Base-by-base conservation (phyloP, 1,139 yeast species). In the Saccharomycopsis hybrid region DNA sequence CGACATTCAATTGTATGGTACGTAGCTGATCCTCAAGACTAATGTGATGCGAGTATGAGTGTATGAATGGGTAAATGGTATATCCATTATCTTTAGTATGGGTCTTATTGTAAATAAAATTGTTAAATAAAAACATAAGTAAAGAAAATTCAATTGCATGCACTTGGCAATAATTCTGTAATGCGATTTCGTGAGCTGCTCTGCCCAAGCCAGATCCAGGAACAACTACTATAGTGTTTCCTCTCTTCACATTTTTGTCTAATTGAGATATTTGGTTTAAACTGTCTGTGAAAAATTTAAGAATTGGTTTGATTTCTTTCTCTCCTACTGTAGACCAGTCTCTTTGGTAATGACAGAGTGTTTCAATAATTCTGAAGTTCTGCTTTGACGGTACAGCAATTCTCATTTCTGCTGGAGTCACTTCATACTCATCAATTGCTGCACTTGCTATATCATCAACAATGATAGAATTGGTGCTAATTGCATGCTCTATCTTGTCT, bases 121-220 rank as follows among this genome's bases (percentile, higher is more conserved):
- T 73, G 59, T 83, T 78, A 57, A 83, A 76, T 2, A 76, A 60
- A 54, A 75, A 77, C 96, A 87, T 86, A 52, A 84, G 62, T 35
- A 85, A 76, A 4, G 89, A 82, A 60, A 74, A 76, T 60, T 88
- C 96, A 25, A 86, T 74, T 0, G 92, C 79, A 55, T 80, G 81
- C 0, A 85, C 87, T 1, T 73, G 61, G 0, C 67, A 65, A 55
- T 71, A 71, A 2, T 68, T 70, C 54, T 63, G 56, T 3, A 54
- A 48, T 0, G 88, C 75, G 28, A 85, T 57, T 55, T 79, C 83
- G 60, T 81, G 82, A 1, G 94, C 80, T 1, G 85, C 67, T 57
- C 85, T 70, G 0, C 95, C 94, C 41, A 83, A 68, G 0, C 95
- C 96, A 1, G 89, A 77, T 0, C 96, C 96, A 0, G 96, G 95